phyloP scores from a whole-genome alignment of 495 filamentous ascomycete species.

The Aspergillus panamensis region DNA sequence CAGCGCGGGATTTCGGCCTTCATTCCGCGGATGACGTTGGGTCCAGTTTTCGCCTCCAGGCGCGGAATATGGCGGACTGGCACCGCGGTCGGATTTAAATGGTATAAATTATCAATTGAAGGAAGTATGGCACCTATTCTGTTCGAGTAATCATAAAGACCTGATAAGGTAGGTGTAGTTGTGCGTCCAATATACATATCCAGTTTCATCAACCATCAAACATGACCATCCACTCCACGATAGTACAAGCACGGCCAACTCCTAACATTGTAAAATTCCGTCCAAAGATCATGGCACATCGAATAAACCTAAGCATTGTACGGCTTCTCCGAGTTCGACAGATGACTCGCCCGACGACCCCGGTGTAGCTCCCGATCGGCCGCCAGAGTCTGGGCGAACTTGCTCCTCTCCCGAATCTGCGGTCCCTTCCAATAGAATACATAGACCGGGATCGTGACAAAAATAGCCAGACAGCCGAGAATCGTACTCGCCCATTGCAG shows the following conservation, averaged over 20 bases:
- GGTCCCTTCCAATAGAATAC: conserved; percentile 50
- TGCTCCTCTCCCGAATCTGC: conserved; percentile 38
- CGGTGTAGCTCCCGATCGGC: conserved; percentile 20
- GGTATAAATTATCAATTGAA: too few species aligned
- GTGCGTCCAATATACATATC: too few species aligned
- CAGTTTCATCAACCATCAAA: too few species aligned
- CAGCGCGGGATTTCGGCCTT: neutral
- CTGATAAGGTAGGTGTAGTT: too few species aligned
- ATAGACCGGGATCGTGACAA: conserved; percentile 47
- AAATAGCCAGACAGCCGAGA: conserved; percentile 36
- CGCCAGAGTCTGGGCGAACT: conserved; percentile 41
- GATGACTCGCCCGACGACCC: conserved; percentile 21
- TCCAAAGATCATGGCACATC: too few species aligned
- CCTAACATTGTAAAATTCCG: too few species aligned
- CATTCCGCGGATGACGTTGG: neutral
- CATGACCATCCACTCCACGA: too few species aligned
- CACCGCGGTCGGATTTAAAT: neutral
- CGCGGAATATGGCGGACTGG: neutral
- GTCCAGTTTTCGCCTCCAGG: neutral
- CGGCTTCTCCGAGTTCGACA: conserved; percentile 17
- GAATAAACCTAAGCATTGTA: too few species aligned
- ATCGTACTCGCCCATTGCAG: conserved; percentile 43
- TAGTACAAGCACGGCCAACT: too few species aligned
- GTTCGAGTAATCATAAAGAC: too few species aligned
- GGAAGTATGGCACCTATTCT: too few species aligned